Conservation (phyloP, 176 grass and related monocot species). For the Secale cereale region DNA sequence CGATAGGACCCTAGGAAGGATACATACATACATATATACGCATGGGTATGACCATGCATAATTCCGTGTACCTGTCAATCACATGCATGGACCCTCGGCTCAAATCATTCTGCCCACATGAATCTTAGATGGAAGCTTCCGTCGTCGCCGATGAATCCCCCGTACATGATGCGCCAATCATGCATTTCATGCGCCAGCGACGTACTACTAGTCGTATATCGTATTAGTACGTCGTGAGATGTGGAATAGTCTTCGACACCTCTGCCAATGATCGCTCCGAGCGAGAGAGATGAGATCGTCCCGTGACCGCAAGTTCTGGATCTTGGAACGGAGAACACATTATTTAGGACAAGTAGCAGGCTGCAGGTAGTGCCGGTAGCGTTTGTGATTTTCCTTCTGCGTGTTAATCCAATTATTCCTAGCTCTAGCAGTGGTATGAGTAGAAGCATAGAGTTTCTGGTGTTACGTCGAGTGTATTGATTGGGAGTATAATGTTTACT, state of each 20-base stretch:
- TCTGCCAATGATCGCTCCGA: background rate
- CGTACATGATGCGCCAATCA: background rate
- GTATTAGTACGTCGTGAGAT: background rate
- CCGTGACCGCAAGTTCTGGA: conserved; percentile 28
- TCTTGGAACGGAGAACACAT: background rate
- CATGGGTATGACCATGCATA: background rate
- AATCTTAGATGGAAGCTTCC: conserved; percentile 29
- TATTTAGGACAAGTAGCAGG: background rate
- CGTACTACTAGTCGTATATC: background rate
- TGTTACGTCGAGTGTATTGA: background rate
- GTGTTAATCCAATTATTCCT: background rate
- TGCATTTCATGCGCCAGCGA: background rate
- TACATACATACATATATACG: background rate
- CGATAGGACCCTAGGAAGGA: background rate
- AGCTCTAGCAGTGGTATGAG: background rate
- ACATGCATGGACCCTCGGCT: conserved; percentile 19
- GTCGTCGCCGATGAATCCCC: background rate
- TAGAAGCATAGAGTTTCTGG: background rate
- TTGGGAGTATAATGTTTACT: background rate
- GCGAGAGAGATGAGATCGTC: too few relatives aligned
- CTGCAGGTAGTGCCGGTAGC: background rate
- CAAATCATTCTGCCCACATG: conserved; percentile 1
- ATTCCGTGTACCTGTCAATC: conserved; percentile 9
- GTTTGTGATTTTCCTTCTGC: background rate
- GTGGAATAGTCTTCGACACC: background rate